Base-by-base conservation (phyloP, 2,329 filamentous ascomycete species). In the Pseudogymnoascus sp. region DNA sequence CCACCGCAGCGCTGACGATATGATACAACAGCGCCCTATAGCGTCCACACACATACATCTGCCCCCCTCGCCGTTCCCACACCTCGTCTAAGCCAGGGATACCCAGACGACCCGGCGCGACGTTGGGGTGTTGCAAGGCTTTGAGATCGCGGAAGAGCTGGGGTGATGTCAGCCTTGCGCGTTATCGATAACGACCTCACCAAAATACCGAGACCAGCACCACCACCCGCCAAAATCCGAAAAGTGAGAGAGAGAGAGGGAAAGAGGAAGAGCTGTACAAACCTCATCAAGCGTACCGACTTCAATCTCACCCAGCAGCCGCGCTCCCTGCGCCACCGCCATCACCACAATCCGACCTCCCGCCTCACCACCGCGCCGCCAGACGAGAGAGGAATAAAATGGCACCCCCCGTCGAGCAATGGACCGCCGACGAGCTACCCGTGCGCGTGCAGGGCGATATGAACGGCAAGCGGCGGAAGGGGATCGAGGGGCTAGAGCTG, bases 211-310 rank as follows among this genome's bases (percentile, higher is more conserved):
- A 38, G 35, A n/a, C 11, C 40, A 28, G 10, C 50, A 35, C 35
- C 53, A 50, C 57, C 61, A 61, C 28, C 19, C 17, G 17, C 11
- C 17, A 62, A 57, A 57, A 50, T 19, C 59, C 13, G 15, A 64
- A 5, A 26, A 60, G 61, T n/a, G n/a, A 61, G 44, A 62, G 42
- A 33, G 19, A 59, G 47, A 21, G 17, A 11, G 17, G 60, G 53
- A 33, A 9, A n/a, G 9, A 31, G 28, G 3, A 26, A 31, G 4
- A 6, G 35, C 9, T 19, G 53, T 3, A 65, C 75, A 61, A 69
- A 87, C 85, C 79, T 86, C 81, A 70, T 87, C 83, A 42, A 87
- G 74, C 71, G 76, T 85, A 65, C 75, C 76, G 72, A 83, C 81
- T 68, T 84, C 82, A 61, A 86, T 75, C 69, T 87, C 83, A 3